Evolutionary conservation across 192 early-diverging fungal genomes (phyloP), one percentile per base, ranked within the genome.

Genomic region (Spizellomyces punctatus): DNA sequence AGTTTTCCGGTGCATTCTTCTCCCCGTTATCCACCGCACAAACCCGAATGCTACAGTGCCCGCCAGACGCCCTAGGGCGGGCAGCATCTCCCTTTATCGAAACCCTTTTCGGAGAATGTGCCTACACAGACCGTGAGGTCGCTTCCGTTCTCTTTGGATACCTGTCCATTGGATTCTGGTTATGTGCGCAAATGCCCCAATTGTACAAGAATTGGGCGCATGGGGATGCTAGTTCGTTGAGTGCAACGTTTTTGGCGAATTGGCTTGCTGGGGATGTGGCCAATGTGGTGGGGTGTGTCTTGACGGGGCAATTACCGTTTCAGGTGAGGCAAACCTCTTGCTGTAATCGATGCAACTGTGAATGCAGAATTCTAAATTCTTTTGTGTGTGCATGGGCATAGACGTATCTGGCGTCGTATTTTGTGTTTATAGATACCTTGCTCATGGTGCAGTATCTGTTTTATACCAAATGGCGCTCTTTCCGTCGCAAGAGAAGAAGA

Each of bases 261-360:
- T 91, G 89, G 90, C 67, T 91, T 8, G 66, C 82, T 79, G 92
- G 92, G 21, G 92, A 94, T 67, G 57, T 88, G 54, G 82, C 85
- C 63, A 93, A 91, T 72, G 72, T 93, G 5, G 68, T 90, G 50
- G 92, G 91, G 10, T 88, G 90, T 22, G 50, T 93, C 17, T 67
- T 91, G 43, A 91, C 91, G 42, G 62, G 86, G 7, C 92, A 93
- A 71, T 85, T 88, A n/a, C 78, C 81, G n/a, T 94, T 94, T 67
- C 92, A 94, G 78, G 84, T 86, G 65, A 79, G 41, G 10, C 41
- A 19, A 7, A 56, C 54, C 22, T 7, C 7, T 56, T 5, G 54
- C 6, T 19, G n/a, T n/a, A 0, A 56, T 5, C n/a, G n/a, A 22
- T 56, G 22, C 54, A 19, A 19, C 5, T 22, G 7, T 56, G 54